Evolutionary conservation across 176 grass and related monocot species (phyloP), one percentile per base, ranked within the genome.

Genomic region (Eragrostis curvula): DNA sequence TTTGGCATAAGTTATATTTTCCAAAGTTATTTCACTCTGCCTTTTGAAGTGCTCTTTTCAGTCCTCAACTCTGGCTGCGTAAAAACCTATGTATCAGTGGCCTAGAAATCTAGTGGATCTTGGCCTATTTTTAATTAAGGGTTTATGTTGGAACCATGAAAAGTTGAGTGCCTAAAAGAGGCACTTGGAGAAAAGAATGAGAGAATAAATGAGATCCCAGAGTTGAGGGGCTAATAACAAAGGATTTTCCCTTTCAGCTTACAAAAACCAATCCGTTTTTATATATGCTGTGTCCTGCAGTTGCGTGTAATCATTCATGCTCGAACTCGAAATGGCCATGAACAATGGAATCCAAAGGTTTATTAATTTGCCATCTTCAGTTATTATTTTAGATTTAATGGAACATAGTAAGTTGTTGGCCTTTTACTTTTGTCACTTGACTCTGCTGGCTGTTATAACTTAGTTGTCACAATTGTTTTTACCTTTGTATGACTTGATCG

Each of bases 41-140:
- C 56, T 71, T 64, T 78, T 72, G 47, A 88, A 83, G 15, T 42
- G 45, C 24, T 27, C 4, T 48, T 74, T 67, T 40, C 40, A 9
- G 29, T 21, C 44, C 25, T 86, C 27, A 25, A 47, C 3, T 66
- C 44, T 55, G 29, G 20, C 50, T 48, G 17, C 4, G 28, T 50
- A 40, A 79, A 66, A 63, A n/a, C 14, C 9, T 8, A 6, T 21
- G 8, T 20, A 67, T 41, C 32, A 20, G 17, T 40, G 36, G 3
- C 64, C 36, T 41, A 41, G 30, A 66, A 67, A 39, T 66, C 56
- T 66, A 66, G 62, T 9, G 29, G 62, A 6, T 39, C 32, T 66
- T 63, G 60, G 2, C 5, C 3, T 41, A 67, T 4, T 66, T 12
- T 65, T 65, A 32, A 21, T 50, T 0, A 43, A 50, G 17, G 27